Percentiles rank a stretch among this genome's conserved stretches.
These are phyloP conservation scores for Penicillium paneum DNA, from an alignment of 2,329 filamentous ascomycete genomes.

Conservation along the genomic window DNA sequence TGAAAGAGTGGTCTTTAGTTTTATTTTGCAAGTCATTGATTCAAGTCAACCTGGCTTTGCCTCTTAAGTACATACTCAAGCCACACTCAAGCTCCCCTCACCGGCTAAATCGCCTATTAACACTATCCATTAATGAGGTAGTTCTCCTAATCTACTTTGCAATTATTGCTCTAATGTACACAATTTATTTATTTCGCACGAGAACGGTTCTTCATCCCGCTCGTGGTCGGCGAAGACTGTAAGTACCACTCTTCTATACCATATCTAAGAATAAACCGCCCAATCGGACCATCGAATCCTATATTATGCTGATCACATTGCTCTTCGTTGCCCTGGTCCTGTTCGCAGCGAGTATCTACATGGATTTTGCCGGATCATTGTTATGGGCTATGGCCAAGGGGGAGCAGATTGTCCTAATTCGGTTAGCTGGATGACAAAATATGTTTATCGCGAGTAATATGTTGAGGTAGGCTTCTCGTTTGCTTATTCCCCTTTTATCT, in stretches of 20 bases:
- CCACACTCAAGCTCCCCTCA: not conserved
- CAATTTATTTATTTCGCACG: conserved; percentile 22
- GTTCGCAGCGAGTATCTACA: conserved; percentile 31
- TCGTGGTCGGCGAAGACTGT: conserved; percentile 38
- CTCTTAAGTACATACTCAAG: not conserved
- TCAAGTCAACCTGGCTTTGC: not conserved
- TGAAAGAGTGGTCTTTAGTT: not conserved
- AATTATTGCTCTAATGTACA: conserved; percentile 18
- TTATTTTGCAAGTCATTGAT: not conserved
- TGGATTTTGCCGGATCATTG: conserved; percentile 26
- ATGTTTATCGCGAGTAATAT: conserved; percentile 31
- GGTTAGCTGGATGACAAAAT: conserved; percentile 27
- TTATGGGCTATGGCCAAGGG: conserved; percentile 21
- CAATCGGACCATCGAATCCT: conserved; percentile 24
- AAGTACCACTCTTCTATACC: conserved; percentile 13
- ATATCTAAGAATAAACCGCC: conserved; percentile 12
- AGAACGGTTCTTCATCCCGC: conserved; percentile 28
- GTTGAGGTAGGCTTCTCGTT: conserved; percentile 30
- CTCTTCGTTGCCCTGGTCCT: conserved; percentile 26
- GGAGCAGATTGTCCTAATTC: conserved; percentile 20
- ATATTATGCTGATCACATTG: conserved; percentile 27
- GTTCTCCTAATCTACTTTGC: conserved; percentile 25
- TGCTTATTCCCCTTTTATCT: not conserved
- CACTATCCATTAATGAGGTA: conserved; percentile 26
- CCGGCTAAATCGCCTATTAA: conserved; percentile 15